Percentiles rank a stretch among this genome's conserved stretches.
phyloP scores from a whole-genome alignment of 495 filamentous ascomycete genomes.

The Cairneyella variabilis region DNA sequence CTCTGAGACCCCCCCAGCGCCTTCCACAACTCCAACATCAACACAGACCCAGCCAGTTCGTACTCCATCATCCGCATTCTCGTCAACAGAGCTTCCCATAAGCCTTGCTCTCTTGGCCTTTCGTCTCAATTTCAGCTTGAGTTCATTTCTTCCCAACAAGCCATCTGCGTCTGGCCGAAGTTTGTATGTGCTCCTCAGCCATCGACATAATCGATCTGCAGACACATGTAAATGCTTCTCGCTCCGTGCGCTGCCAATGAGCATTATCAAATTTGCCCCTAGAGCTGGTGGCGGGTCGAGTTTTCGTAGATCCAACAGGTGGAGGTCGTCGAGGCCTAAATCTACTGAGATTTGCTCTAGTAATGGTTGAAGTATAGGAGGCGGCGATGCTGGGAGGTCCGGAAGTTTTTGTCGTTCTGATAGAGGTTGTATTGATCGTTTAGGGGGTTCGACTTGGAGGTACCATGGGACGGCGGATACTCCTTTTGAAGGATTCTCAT shows the following conservation, averaged over 20 bases:
- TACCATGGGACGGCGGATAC: conserved; percentile 68
- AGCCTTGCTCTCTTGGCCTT: conserved; percentile 76
- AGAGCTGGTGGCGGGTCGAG: conserved; percentile 84
- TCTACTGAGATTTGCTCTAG: conserved; percentile 77
- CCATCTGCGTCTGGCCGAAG: conserved; percentile 79
- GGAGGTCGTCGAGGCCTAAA: conserved; percentile 75
- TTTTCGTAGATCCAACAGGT: conserved; percentile 73
- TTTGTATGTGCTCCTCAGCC: conserved; percentile 69
- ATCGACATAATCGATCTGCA: conserved; percentile 82
- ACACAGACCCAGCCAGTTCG: conserved; percentile 95
- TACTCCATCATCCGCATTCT: conserved; percentile 69
- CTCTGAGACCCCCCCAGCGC: conserved; percentile 36
- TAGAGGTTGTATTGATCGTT: conserved; percentile 37
- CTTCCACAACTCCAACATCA: conserved; percentile 70
- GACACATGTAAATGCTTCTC: conserved; percentile 93
- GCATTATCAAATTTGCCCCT: conserved; percentile 84
- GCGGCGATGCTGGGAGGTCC: conserved; percentile 67
- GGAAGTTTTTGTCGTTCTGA: conserved; percentile 66
- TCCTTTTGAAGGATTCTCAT: conserved; percentile 1
- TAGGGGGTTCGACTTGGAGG: conserved; percentile 61
- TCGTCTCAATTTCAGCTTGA: conserved; percentile 80
- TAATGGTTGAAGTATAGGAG: conserved; percentile 65
- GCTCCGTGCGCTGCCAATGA: conserved; percentile 87
- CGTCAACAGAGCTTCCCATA: conserved; percentile 49
- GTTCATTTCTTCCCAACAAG: conserved; percentile 80